Evolutionary conservation across 2,329 filamentous ascomycete genomes (phyloP).

Genomic region (Colletotrichum echinochloae): DNA sequence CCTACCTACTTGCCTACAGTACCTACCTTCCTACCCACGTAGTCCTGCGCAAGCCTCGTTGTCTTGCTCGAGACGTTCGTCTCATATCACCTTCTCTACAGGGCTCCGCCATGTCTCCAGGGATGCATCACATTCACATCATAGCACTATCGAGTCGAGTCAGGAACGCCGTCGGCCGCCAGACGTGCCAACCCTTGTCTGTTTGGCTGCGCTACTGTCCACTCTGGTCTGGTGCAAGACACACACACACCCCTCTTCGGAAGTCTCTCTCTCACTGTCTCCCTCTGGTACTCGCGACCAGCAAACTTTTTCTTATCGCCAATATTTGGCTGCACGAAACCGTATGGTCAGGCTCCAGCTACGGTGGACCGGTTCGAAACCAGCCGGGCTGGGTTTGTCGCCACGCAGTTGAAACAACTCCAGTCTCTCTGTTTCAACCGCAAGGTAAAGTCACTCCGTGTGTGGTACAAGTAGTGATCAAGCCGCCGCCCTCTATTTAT

Average conservation of each 20-base stretch:
- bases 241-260: background rate
- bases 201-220: background rate
- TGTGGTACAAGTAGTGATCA: background rate
- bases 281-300: background rate
- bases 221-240: background rate
- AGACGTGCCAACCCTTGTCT: conserved; percentile 12
- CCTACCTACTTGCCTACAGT: background rate
- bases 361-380: background rate
- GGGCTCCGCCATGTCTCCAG: conserved; percentile 6
- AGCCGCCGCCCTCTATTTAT: background rate
- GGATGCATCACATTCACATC: conserved; percentile 2
- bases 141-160: conserved; percentile 1
- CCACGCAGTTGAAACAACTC: conserved; percentile 2
- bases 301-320: conserved; percentile 11
- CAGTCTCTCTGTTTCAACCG: background rate
- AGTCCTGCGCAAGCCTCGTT: background rate
- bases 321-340: background rate
- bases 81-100: conserved; percentile 21
- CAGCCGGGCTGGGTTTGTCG: background rate
- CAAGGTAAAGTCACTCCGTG: background rate
- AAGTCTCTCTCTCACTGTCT: background rate
- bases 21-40: background rate
- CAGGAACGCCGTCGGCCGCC: conserved; percentile 11
- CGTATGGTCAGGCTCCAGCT: background rate
- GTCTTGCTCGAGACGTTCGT: conserved; percentile 35